Evolutionary conservation across 148 eudicot species (phyloP), one percentile per base, ranked within the genome.

Genomic region (Nepenthes gracilis): DNA sequence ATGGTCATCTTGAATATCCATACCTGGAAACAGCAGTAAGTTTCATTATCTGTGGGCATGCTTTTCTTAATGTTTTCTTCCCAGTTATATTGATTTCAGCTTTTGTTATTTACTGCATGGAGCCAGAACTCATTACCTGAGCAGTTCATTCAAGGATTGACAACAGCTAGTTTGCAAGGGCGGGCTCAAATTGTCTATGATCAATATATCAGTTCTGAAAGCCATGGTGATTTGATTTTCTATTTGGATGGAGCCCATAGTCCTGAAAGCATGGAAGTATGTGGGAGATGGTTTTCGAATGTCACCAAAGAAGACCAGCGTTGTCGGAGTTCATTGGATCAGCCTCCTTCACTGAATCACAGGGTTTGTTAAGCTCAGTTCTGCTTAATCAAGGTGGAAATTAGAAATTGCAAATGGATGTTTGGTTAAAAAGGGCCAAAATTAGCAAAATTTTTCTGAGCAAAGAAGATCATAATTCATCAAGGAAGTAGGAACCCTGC

Each of bases 261-360:
- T 77, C 99, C 99, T 64, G 99, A 94, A 81, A 94, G 99, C 81
- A 89, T 94, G 99, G 99, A 86, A 65, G 99, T 85, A 49, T 94
- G 99, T 69, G 99, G 84, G 57, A 81, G 71, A 68, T 94, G 99
- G 97, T 94, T 94, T 83, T 80, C 78, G 35, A 77, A 49, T 61
- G 81, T 85, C 65, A 74, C 74, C 51, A 75, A 72, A 72, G 77
- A 78, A 70, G 82, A 77, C 65, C 66, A 77, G 49, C 66, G 59
- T 68, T 67, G 37, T 12, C 68, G 45, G 37, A 51, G 63, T 32
- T 67, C 66, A 43, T 51, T 61, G 34, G 57, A 57, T 61, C 68
- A 59, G 62, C 73, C 59, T 47, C 60, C 61, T 40, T 65, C 58
- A 59, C 67, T 64, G 48, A 59, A 67, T 65, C 59, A 60, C 14